phyloP scores from a whole-genome alignment of 2,329 filamentous ascomycete species.

The Trichoderma guizhouense region DNA sequence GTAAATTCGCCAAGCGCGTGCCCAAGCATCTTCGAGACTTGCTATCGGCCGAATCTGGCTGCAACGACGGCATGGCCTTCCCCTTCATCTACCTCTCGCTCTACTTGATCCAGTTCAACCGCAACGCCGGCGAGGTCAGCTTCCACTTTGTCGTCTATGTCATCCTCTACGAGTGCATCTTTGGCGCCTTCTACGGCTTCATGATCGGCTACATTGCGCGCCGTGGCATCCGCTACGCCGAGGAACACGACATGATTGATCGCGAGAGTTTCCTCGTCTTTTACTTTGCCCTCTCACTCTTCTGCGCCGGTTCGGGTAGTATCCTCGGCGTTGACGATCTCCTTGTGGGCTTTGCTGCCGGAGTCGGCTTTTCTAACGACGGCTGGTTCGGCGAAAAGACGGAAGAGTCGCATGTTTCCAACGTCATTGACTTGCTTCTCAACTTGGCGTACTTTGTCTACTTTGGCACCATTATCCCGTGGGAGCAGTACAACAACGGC shows the following conservation, averaged over 20 bases:
- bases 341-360: slow-evolving; percentile 88
- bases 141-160: slow-evolving; percentile 88
- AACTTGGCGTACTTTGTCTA: slow-evolving; percentile 99
- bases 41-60: slow-evolving; percentile 93
- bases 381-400: slow-evolving; percentile 99
- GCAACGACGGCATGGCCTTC: slow-evolving; percentile 99
- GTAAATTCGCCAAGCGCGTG: slow-evolving; percentile 95
- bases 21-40: slow-evolving; percentile 96
- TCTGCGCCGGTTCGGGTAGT: slow-evolving; percentile 90
- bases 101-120: slow-evolving; percentile 81
- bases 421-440: slow-evolving; percentile 95
- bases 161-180: slow-evolving; percentile 92
- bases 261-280: slow-evolving; percentile 97
- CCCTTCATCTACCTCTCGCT: slow-evolving; percentile 92
- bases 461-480: slow-evolving; percentile 94
- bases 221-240: slow-evolving; percentile 84
- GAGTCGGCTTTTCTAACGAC: slow-evolving; percentile 98
- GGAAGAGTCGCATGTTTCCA: slow-evolving; percentile 96
- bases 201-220: slow-evolving; percentile 83
- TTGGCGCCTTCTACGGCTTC: slow-evolving; percentile 87
- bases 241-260: slow-evolving; percentile 82
- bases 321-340: slow-evolving; percentile 90
- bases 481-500: slow-evolving; percentile 81
- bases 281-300: slow-evolving; percentile 94
- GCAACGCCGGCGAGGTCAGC: slow-evolving; percentile 64